Evolutionary conservation across 106 monocot genomes (phyloP).

Genomic region (Dendrobium huoshanense): DNA sequence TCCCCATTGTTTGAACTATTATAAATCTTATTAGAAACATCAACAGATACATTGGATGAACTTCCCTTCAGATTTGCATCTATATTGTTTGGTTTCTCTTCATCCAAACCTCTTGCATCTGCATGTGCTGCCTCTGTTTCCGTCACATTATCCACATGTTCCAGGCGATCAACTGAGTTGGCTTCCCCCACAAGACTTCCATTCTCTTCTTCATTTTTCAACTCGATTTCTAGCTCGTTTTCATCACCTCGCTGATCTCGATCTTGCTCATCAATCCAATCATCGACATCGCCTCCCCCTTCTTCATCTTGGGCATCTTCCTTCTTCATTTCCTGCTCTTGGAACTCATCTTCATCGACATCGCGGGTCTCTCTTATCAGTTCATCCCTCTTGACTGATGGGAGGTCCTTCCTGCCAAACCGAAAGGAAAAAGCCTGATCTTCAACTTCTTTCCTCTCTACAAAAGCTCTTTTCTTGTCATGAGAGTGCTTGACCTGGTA

Average conservation of each 20-base stretch:
- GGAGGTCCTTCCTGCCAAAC: constrained; percentile 68
- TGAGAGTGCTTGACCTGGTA: constrained; percentile 85
- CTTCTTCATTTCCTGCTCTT: constrained; percentile 8
- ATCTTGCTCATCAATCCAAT: constrained; percentile 48
- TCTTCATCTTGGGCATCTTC: constrained; percentile 46
- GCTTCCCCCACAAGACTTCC: constrained; percentile 29
- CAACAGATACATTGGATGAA: background rate
- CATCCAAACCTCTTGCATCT: background rate
- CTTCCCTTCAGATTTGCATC: background rate
- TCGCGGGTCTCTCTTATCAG: background rate
- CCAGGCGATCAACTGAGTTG: background rate
- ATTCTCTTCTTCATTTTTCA: constrained; percentile 26
- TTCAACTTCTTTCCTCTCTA: constrained; percentile 21
- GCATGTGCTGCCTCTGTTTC: background rate
- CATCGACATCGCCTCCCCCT: constrained; percentile 31
- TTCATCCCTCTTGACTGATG: background rate
- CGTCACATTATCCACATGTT: constrained; percentile 11
- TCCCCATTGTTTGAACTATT: background rate
- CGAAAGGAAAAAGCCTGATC: constrained; percentile 20
- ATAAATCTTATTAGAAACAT: background rate
- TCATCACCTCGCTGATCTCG: constrained; percentile 20
- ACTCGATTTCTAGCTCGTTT: constrained; percentile 19
- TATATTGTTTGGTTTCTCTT: background rate
- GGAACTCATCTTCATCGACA: constrained; percentile 12
- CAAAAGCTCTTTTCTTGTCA: constrained; percentile 52